Conservation (phyloP, 2,329 filamentous ascomycete genomes). For the Cyphellophora attinorum region DNA sequence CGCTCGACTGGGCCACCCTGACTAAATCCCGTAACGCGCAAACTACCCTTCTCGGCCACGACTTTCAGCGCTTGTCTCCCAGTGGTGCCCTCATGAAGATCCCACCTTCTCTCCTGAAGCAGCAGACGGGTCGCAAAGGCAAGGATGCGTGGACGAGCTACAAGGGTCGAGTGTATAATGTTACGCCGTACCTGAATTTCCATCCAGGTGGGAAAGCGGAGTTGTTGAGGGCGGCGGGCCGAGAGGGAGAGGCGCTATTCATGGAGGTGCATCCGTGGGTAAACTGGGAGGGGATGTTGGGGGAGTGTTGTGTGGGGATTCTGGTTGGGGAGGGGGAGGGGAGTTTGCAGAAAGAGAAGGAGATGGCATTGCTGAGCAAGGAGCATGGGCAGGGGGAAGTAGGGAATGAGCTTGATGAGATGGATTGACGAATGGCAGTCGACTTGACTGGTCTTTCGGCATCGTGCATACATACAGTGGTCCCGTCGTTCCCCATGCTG, state of each 20-base stretch:
- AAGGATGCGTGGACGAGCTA: constrained; percentile 85
- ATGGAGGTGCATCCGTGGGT: constrained; percentile 59
- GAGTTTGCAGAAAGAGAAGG: constrained; percentile 7
- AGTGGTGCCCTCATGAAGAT: constrained; percentile 57
- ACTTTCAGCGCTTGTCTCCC: constrained; percentile 35
- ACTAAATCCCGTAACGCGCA: constrained; percentile 45
- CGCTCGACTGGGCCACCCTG: constrained; percentile 89
- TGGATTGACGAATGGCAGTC: constrained; percentile 41
- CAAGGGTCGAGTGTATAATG: constrained; percentile 86
- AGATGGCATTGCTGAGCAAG: too few relatives aligned
- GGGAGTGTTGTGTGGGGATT: constrained; percentile 52
- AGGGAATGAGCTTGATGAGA: constrained; percentile 40
- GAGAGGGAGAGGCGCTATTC: constrained; percentile 56
- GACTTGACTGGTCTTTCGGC: constrained; percentile 11
- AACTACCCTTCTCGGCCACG: constrained; percentile 56
- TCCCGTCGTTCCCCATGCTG: too few relatives aligned
- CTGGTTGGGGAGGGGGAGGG: constrained; percentile 46
- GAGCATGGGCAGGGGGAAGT: constrained; percentile 11
- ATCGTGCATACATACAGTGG: too few relatives aligned
- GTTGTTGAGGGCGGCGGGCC: constrained; percentile 53
- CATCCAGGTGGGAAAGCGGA: constrained; percentile 70
- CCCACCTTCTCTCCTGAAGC: constrained; percentile 68
- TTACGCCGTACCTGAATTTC: constrained; percentile 79
- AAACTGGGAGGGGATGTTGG: constrained; percentile 58
- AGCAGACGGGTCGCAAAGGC: constrained; percentile 72